Evolutionary conservation across 805 yeast species (phyloP), one percentile per base, ranked within the genome.

Genomic region (Nakazawaea ambrosiae): DNA sequence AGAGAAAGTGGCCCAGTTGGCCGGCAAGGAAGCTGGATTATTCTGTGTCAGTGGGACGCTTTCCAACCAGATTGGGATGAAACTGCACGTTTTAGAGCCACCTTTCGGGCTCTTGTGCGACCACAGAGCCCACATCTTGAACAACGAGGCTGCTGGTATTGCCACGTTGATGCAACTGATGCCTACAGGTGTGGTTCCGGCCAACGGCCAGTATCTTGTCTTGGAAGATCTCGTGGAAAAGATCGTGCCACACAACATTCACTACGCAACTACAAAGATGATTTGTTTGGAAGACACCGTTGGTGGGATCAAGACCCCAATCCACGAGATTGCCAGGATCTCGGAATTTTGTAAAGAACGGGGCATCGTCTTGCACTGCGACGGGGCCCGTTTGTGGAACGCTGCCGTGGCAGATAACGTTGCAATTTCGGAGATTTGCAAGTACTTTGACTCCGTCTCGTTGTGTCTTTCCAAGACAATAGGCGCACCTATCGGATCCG

Each of bases 351-450:
- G 90, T 45, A 65, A 67, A 35, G 69, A 61, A 23, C 66, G 78
- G 47, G 66, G 64, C 37, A 59, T 85, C 38, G 68, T 65, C 39
- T 56, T 88, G 47, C 97, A 89, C 52, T 74, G 88, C 49, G 97
- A 89, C 55, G 97, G 97, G 43, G 97, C 97, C 11, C 73, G 97
- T 49, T 60, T 89, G 34, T 87, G 92, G 89, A 84, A 84, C 56
- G 96, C 96, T 14, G 65, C 77, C 30, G 82, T 71, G 9, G 89
- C 71, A 18, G 74, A 85, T 7, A 85, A 81, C 20, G 65, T 82
- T 24, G 60, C 85, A n/a, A 58, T 88, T 42, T 60, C 57, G 14
- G 84, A 85, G 50, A 85, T 78, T 56, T 83, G 94, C 47, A 65
- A 70, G 45, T 63, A 76, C 43, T 88, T 87, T 54, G 96, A 89